A percentile compares a stretch with the other conserved stretches of the same genome.
phyloP scores from a whole-genome alignment of 1,284 basidiomycete genomes.

The Tremellales sp. region DNA sequence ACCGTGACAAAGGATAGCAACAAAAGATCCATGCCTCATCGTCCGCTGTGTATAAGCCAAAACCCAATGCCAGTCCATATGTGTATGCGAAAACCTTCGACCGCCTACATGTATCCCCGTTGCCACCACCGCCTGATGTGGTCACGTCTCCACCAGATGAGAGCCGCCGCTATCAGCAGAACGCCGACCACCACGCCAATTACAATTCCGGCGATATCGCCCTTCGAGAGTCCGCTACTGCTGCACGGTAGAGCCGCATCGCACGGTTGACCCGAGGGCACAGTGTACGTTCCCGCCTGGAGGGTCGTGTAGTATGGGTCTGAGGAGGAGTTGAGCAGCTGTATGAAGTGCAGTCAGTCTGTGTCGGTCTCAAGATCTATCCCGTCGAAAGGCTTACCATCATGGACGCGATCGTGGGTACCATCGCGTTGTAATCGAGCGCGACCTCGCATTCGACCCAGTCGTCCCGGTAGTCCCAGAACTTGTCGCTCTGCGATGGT shows the following conservation, averaged over 20 bases:
- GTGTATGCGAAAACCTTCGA: neutral
- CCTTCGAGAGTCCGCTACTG: conserved; percentile 53
- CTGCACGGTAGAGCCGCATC: conserved; percentile 63
- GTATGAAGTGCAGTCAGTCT: neutral
- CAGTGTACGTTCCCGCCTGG: conserved; percentile 62
- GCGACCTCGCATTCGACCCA: conserved; percentile 45
- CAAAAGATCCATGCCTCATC: neutral
- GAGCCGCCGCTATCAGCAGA: conserved; percentile 57
- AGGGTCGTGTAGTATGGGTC: conserved; percentile 76
- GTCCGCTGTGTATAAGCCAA: neutral
- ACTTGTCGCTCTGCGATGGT: conserved; percentile 69
- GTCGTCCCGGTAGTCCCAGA: conserved; percentile 71
- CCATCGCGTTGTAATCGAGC: conserved; percentile 70
- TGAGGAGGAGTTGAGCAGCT: conserved; percentile 36
- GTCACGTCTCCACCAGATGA: conserved; percentile 50
- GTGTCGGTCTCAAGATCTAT: neutral
- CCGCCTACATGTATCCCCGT: conserved; percentile 13
- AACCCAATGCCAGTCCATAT: neutral
- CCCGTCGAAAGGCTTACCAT: conserved; percentile 26
- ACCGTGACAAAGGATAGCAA: conserved; percentile 1
- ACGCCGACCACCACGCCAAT: conserved; percentile 65
- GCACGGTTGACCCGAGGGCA: conserved; percentile 67
- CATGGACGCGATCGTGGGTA: conserved; percentile 71
- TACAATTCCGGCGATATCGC: conserved; percentile 60
- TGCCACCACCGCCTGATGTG: conserved; percentile 18